Conservation (phyloP, 371 early-diverging fungal genomes). For the Mucor plumbeus region DNA sequence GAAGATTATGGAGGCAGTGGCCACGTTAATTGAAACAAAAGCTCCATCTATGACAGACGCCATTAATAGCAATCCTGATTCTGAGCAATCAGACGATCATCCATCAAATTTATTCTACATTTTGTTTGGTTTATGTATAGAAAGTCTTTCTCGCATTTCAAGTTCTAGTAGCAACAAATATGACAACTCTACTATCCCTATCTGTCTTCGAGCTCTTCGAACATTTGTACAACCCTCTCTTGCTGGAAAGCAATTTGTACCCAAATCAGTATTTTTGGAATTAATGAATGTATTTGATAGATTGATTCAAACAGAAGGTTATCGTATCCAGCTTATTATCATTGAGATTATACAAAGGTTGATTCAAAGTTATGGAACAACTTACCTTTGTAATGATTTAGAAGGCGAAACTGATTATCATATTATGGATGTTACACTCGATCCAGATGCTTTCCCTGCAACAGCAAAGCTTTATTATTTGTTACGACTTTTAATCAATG, state of each 20-base stretch:
- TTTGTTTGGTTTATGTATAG: slow-evolving; percentile 70
- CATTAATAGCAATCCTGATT: slow-evolving; percentile 41
- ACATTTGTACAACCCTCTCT: slow-evolving; percentile 52
- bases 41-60: slow-evolving; percentile 53
- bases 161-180: slow-evolving; percentile 43
- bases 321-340: slow-evolving; percentile 49
- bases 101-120: slow-evolving; percentile 60
- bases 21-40: slow-evolving; percentile 49
- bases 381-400: slow-evolving; percentile 51
- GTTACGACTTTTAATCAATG: slow-evolving; percentile 51
- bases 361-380: slow-evolving; percentile 46
- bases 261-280: slow-evolving; percentile 65
- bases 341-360: slow-evolving; percentile 53
- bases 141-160: slow-evolving; percentile 58
- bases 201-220: slow-evolving; percentile 46
- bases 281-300: slow-evolving; percentile 69
- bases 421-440: slow-evolving; percentile 40
- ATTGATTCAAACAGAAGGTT: slow-evolving; percentile 59
- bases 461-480: slow-evolving; percentile 55
- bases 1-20: slow-evolving; percentile 62
- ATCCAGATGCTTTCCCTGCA: slow-evolving; percentile 49
- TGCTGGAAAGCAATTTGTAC: slow-evolving; percentile 47
- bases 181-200: slow-evolving; percentile 39
- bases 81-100: slow-evolving; percentile 29
- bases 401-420: slow-evolving; percentile 26